phyloP scores from a whole-genome alignment of 1,284 basidiomycete species.

The Xerocomus amazonicus region DNA sequence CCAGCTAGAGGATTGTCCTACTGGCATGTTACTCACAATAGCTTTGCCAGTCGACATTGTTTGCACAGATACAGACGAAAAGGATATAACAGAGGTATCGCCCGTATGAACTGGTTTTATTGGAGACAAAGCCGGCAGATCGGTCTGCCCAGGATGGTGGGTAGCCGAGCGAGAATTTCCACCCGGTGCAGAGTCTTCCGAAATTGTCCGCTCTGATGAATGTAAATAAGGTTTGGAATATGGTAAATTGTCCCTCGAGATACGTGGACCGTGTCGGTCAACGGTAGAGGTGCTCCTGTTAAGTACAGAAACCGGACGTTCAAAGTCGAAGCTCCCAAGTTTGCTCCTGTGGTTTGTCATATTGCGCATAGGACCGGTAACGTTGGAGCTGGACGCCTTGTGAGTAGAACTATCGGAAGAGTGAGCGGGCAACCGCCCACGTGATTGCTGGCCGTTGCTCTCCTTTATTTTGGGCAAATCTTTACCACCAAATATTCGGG shows the following conservation, averaged over 20 bases:
- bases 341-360: constrained; percentile 38
- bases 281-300: constrained; percentile 31
- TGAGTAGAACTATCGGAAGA: constrained; percentile 7
- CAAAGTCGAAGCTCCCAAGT: constrained; percentile 73
- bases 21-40: constrained; percentile 6
- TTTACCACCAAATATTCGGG: constrained; percentile 29
- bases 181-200: constrained; percentile 24
- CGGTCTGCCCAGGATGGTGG: constrained; percentile 13
- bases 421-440: constrained; percentile 2
- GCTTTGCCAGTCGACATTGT: constrained; percentile 32
- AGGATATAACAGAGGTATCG: constrained; percentile 30
- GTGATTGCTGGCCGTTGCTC: constrained; percentile 19
- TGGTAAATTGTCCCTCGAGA: constrained; percentile 5
- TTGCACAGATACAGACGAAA: constrained; percentile 33
- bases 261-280: constrained; percentile 14
- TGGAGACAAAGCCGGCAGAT: constrained; percentile 21
- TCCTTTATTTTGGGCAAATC: constrained; percentile 26
- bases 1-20: constrained; percentile 34
- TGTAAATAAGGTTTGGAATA: constrained; percentile 14
- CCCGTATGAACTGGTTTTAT: constrained; percentile 24
- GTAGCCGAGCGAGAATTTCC: constrained; percentile 11
- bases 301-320: constrained; percentile 47
- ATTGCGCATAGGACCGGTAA: constrained; percentile 19
- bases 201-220: constrained; percentile 26
- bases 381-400: constrained; percentile 8